Evolutionary conservation across 1,284 basidiomycete species (phyloP).

Genomic region (Microbotryum intermedium): DNA sequence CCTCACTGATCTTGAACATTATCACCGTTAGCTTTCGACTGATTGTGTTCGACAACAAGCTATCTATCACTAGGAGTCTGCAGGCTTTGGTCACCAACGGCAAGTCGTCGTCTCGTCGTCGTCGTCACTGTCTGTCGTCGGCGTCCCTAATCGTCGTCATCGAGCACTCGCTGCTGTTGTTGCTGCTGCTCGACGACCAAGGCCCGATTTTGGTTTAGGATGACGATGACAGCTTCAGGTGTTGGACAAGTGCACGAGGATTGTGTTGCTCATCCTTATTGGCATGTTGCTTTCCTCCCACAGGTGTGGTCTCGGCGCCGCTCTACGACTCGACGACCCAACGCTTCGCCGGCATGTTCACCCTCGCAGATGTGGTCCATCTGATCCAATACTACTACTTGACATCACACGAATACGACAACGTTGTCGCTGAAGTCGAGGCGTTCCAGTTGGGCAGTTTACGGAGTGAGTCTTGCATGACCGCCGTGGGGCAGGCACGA

Average conservation of each 20-base stretch:
- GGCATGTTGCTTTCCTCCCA: neutral
- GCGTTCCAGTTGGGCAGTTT: slow-evolving; percentile 82
- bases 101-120: slow-evolving; percentile 39
- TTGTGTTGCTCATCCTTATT: too few species aligned
- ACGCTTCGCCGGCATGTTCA: slow-evolving; percentile 89
- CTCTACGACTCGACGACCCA: slow-evolving; percentile 93
- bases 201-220: too few species aligned
- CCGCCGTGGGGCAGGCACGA: too few species aligned
- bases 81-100: slow-evolving; percentile 83
- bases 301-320: slow-evolving; percentile 94
- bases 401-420: slow-evolving; percentile 70
- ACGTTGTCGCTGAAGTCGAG: slow-evolving; percentile 83
- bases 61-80: slow-evolving; percentile 86
- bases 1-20: too few species aligned
- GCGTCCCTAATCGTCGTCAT: too few species aligned
- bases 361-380: slow-evolving; percentile 89
- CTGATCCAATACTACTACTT: slow-evolving; percentile 94
- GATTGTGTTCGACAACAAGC: slow-evolving; percentile 89
- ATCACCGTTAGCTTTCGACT: slow-evolving; percentile 46
- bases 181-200: too few species aligned
- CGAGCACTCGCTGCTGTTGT: too few species aligned
- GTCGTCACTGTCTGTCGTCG: too few species aligned
- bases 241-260: too few species aligned
- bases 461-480: slow-evolving; percentile 54
- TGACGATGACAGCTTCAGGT: too few species aligned